Base-by-base conservation (phyloP, 768 basidiomycete species). In the Amanita thiersii region DNA sequence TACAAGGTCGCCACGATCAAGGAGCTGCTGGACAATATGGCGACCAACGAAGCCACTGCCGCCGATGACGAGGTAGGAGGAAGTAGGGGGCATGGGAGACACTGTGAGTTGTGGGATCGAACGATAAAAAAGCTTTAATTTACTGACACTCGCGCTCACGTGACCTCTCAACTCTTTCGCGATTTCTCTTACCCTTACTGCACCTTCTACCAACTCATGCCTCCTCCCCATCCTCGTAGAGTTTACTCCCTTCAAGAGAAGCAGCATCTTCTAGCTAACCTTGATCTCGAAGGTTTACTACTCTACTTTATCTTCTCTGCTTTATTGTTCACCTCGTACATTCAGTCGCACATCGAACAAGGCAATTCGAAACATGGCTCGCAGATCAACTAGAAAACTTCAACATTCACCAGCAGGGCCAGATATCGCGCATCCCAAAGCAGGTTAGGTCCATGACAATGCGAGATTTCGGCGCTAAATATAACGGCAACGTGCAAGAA, bases 41-140 rank as follows among this genome's bases (percentile, higher is more conserved):
- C 89, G 70, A 33, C 94, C 91, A 17, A 94, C 68, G 60, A 94
- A 93, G 17, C 91, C 90, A 53, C 87, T 89, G 43, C 93, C 93
- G 17, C 94, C 94, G 55, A 97, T 84, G 54, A 99, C 91, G 43
- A 94, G 65, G 63, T 88, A 97, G 2, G 78, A 68, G 49, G 94
- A 72, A 39, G 42, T 31, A 30, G 51, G 48, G 20, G 60, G 40
- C 56, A 61, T 56, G 45, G 38, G 39, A 31, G 37, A 18, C n/a
- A n/a, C n/a, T n/a, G n/a, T 8, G 18, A 19, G 25, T 19, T 34
- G 17, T 14, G 37, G 34, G 24, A 37, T 36, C 38, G 38, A 39
- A 43, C 39, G 18, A 32, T 24, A 43, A 43, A 43, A 36, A 33
- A 24, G 8, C 11, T 7, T 12, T 31, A 39, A 19, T 28, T 28